These are phyloP conservation scores for Phytophthora macrochlamydospora DNA, from an alignment of 352 stramenopile species.

Conservation along the genomic window DNA sequence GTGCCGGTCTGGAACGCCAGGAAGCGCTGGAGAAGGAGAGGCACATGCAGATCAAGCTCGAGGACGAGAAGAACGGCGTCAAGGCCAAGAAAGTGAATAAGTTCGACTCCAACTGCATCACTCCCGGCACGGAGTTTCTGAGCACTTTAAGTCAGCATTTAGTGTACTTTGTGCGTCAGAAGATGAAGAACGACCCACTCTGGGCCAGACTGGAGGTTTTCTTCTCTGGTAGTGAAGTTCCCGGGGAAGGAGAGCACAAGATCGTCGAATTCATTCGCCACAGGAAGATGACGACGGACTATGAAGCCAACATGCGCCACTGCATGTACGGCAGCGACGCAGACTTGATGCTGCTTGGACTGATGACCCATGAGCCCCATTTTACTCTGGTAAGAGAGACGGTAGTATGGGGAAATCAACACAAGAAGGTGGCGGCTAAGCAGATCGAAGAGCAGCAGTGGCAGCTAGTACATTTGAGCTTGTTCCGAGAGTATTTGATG, in stretches of 20 bases:
- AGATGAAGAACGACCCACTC: slow-evolving; percentile 95
- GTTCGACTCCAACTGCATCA: slow-evolving; percentile 99
- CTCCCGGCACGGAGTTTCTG: slow-evolving; percentile 99
- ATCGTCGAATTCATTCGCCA: slow-evolving; percentile 98
- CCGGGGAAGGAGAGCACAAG: slow-evolving; percentile 99
- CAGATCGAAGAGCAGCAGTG: slow-evolving; percentile 97
- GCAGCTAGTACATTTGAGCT: slow-evolving; percentile 96
- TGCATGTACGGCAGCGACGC: slow-evolving; percentile 99
- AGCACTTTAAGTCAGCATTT: slow-evolving; percentile 91
- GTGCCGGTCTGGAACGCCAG: slow-evolving; percentile 82
- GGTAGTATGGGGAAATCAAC: slow-evolving; percentile 92
- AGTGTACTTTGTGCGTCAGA: slow-evolving; percentile 95
- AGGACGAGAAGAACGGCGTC: slow-evolving; percentile 77
- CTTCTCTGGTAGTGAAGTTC: slow-evolving; percentile 97
- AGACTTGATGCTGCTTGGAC: slow-evolving; percentile 98
- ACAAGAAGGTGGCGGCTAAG: slow-evolving; percentile 68
- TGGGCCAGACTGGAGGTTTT: slow-evolving; percentile 97
- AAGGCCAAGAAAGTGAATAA: slow-evolving; percentile 40
- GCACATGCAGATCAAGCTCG: slow-evolving; percentile 70
- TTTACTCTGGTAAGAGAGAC: slow-evolving; percentile 99
- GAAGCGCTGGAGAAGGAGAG: slow-evolving; percentile 70
- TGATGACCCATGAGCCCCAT: slow-evolving; percentile 98
- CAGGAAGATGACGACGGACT: slow-evolving; percentile 90
- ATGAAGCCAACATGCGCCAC: slow-evolving; percentile 96
- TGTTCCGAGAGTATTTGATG: slow-evolving; percentile 98